Evolutionary conservation across 1,284 basidiomycete species (phyloP).

Genomic region (Naganishia sp.): DNA sequence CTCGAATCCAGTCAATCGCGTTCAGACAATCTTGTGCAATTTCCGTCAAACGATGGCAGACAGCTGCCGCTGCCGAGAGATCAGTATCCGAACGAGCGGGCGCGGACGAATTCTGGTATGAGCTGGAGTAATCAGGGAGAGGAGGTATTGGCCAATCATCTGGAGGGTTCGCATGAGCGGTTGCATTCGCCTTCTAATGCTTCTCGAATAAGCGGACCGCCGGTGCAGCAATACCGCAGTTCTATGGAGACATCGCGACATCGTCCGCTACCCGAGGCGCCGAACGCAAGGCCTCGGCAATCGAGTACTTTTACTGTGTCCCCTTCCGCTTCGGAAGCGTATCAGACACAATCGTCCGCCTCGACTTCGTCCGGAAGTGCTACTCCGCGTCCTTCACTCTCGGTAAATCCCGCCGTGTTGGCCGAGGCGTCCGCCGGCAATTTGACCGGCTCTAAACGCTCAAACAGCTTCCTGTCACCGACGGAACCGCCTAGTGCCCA

Average conservation of each 20-base stretch:
- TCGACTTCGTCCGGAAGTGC: slow-evolving; percentile 3
- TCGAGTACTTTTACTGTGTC: neutral
- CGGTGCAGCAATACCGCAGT: too few relatives aligned
- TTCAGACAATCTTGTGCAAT: neutral
- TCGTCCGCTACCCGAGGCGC: slow-evolving; percentile 17
- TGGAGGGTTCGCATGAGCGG: neutral
- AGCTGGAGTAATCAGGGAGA: slow-evolving; percentile 6
- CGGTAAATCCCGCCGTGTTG: slow-evolving; percentile 2
- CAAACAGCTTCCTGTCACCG: slow-evolving; percentile 6
- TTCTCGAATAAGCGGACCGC: neutral
- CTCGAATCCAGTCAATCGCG: neutral
- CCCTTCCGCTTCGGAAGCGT: neutral
- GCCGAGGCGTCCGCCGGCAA: slow-evolving; percentile 1
- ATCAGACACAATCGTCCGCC: neutral
- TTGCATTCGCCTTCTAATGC: neutral
- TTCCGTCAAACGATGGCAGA: neutral
- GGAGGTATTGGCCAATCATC: neutral
- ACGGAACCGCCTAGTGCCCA: neutral
- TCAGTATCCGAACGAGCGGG: neutral
- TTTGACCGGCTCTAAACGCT: neutral
- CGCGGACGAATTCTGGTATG: neutral
- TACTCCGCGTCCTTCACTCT: slow-evolving; percentile 10
- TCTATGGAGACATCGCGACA: neutral
- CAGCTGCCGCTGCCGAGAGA: slow-evolving; percentile 2
- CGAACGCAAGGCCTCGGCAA: slow-evolving; percentile 1